Conservation (phyloP, 306 rosid species). For the Vicia villosa region DNA sequence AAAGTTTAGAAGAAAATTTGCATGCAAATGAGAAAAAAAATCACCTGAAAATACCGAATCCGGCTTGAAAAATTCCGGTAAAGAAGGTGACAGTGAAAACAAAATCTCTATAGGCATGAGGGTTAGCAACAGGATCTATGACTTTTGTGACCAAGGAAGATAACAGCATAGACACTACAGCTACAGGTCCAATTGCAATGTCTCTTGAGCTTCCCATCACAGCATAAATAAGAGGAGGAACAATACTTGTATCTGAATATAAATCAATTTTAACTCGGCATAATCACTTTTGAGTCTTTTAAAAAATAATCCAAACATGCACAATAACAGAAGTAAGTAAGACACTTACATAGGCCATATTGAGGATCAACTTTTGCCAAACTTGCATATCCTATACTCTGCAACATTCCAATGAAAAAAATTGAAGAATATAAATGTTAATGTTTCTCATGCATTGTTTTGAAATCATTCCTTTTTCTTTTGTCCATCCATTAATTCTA, state of each 20-base stretch:
- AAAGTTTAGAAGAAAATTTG: constrained; percentile 45
- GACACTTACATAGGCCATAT: constrained; percentile 77
- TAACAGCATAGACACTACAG: constrained; percentile 78
- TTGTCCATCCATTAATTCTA: neutral
- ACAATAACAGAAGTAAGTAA: neutral
- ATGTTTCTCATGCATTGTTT: constrained; percentile 11
- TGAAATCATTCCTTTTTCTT: neutral
- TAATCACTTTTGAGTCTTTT: neutral
- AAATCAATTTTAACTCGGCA: neutral
- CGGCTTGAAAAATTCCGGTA: constrained; percentile 74
- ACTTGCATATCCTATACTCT: constrained; percentile 91
- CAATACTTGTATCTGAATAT: constrained; percentile 68
- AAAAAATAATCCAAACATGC: neutral
- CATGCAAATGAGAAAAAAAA: neutral
- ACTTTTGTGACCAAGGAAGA: constrained; percentile 64
- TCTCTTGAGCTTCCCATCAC: constrained; percentile 91
- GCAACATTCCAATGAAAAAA: constrained; percentile 34
- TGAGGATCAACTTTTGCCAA: constrained; percentile 82
- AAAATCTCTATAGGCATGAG: constrained; percentile 63
- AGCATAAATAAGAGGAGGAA: constrained; percentile 85
- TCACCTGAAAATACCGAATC: constrained; percentile 73
- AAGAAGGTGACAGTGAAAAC: constrained; percentile 81
- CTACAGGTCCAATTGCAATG: constrained; percentile 90
- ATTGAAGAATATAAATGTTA: neutral
- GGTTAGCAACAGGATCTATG: constrained; percentile 68